A percentile compares a stretch with the other conserved stretches of the same genome.
Evolutionary conservation across 2,329 filamentous ascomycete genomes (phyloP).

Genomic region (Arthrinium puccinioides): DNA sequence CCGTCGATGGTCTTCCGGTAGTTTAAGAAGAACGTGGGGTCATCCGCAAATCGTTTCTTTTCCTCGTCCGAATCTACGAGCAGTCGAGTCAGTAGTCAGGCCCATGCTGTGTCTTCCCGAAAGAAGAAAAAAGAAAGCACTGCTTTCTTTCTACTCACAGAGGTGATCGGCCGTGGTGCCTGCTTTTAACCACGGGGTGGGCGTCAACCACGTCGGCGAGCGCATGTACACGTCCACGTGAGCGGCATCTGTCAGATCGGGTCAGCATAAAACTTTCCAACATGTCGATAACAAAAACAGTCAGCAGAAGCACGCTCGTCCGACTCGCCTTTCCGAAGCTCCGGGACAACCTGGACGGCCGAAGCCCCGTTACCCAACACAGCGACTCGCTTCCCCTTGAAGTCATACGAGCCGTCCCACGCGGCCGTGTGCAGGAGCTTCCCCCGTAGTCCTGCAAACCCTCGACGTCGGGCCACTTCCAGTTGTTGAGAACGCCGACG

Average conservation of each 20-base stretch:
- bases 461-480: slow-evolving; percentile 34
- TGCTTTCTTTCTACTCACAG: too few species aligned
- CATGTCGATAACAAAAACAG: too few species aligned
- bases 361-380: slow-evolving; percentile 45
- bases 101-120: too few species aligned
- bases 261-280: too few species aligned
- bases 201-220: too few species aligned
- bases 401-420: slow-evolving; percentile 29
- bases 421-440: slow-evolving; percentile 36
- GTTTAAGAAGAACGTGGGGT: slow-evolving; percentile 28
- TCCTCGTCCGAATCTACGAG: slow-evolving; percentile 29
- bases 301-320: too few species aligned
- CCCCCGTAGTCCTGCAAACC: slow-evolving; percentile 32
- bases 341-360: slow-evolving; percentile 44
- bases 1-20: slow-evolving; percentile 37
- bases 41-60: slow-evolving; percentile 24
- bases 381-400: slow-evolving; percentile 38
- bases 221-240: too few species aligned
- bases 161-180: too few species aligned
- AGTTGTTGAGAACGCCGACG: slow-evolving; percentile 33
- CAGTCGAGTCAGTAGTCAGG: too few species aligned
- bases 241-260: too few species aligned
- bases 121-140: too few species aligned
- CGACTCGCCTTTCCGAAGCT: slow-evolving; percentile 32
- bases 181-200: too few species aligned